These are phyloP conservation scores for Rubroboletus pulcherrimus DNA, from an alignment of 768 basidiomycete genomes.

Conservation along the genomic window DNA sequence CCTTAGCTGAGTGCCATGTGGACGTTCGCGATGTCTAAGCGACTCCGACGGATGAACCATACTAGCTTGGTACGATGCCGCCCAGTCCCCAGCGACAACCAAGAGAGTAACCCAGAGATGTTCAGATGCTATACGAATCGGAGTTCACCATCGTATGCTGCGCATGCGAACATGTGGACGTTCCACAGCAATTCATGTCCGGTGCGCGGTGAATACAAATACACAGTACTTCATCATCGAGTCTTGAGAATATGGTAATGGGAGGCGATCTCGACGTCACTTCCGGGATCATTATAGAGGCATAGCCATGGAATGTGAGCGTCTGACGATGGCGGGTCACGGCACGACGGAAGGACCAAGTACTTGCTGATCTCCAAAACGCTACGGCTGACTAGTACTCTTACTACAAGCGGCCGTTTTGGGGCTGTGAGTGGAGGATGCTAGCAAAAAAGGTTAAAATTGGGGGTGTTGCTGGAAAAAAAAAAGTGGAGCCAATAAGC, in stretches of 20 bases:
- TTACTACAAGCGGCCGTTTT: no score
- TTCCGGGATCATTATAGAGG: neutral
- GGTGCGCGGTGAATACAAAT: neutral
- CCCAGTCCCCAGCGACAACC: no score
- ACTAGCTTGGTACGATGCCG: neutral
- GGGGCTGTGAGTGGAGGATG: no score
- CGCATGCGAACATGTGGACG: neutral
- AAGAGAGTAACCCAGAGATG: neutral
- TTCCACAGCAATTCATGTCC: neutral
- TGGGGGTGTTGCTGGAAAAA: no score
- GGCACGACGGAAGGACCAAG: neutral
- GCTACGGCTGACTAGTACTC: no score
- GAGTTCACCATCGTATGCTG: neutral
- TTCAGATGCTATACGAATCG: neutral
- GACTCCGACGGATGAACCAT: neutral
- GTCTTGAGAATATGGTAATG: neutral
- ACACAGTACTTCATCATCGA: neutral
- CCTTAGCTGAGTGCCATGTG: neutral
- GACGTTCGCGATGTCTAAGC: neutral
- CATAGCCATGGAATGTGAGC: neutral
- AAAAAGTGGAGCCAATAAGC: no score
- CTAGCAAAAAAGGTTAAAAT: no score
- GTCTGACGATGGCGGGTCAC: neutral
- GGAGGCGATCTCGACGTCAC: slow-evolving; percentile 6
- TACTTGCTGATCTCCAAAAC: no score